phyloP scores from a whole-genome alignment of 768 basidiomycete species.

The Pleurotus giganteus region DNA sequence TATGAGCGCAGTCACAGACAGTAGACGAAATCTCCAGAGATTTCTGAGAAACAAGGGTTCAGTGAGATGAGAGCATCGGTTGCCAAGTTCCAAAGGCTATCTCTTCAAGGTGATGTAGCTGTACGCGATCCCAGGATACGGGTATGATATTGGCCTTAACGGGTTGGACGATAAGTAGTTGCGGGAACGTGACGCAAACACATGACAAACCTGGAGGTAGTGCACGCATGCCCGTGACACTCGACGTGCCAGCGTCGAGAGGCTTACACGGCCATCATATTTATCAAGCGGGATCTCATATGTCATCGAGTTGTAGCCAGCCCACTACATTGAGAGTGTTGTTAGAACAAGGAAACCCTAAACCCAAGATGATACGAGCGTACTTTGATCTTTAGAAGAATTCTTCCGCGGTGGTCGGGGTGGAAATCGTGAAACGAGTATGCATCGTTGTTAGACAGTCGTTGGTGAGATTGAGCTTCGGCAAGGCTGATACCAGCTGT shows the following conservation, averaged over 20 bases:
- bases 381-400: slow-evolving; percentile 63
- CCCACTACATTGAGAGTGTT: slow-evolving; percentile 46
- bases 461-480: slow-evolving; percentile 64
- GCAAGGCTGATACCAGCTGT: slow-evolving; percentile 62
- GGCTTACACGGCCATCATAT: slow-evolving; percentile 61
- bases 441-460: slow-evolving; percentile 60
- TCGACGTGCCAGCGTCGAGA: slow-evolving; percentile 66
- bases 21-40: not conserved
- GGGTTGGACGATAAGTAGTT: slow-evolving; percentile 1
- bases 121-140: slow-evolving; percentile 64
- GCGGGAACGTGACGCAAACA: slow-evolving; percentile 8
- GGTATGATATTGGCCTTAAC: slow-evolving; percentile 66
- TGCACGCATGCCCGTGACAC: slow-evolving; percentile 71
- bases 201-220: slow-evolving; percentile 59
- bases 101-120: slow-evolving; percentile 72
- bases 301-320: slow-evolving; percentile 65
- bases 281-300: slow-evolving; percentile 74
- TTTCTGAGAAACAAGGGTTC: slow-evolving; percentile 14
- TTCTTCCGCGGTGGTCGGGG: slow-evolving; percentile 56
- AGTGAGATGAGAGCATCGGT: slow-evolving; percentile 56
- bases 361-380: slow-evolving; percentile 17
- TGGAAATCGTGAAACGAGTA: slow-evolving; percentile 65
- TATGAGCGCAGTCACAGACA: not conserved
- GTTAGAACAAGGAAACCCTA: slow-evolving; percentile 1
- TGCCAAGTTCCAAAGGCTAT: slow-evolving; percentile 69